A percentile compares a stretch with the other conserved stretches of the same genome.
Conservation (phyloP, 2,329 filamentous ascomycete species). For the Trichoderma hamatum region DNA sequence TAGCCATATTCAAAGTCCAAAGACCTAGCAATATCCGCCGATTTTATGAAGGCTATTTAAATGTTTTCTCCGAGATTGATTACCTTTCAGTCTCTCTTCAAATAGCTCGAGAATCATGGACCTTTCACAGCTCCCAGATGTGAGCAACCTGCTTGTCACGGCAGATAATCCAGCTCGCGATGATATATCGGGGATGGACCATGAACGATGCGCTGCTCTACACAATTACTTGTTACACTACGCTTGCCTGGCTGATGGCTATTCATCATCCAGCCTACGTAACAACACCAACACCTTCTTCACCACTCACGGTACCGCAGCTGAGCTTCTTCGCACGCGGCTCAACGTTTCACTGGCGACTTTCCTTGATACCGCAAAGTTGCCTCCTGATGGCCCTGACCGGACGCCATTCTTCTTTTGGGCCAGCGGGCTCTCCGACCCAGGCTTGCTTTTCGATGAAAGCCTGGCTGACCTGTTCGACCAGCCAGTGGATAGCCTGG, state of each 20-base stretch:
- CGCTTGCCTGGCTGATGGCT: constrained; percentile 34
- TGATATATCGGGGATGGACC: background rate
- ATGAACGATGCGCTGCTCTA: constrained; percentile 37
- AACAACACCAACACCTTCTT: background rate
- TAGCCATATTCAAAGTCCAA: background rate
- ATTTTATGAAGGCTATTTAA: no score
- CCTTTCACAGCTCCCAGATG: background rate
- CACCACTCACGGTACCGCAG: background rate
- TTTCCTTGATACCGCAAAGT: constrained; percentile 1
- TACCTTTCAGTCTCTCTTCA: no score
- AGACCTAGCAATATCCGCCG: background rate
- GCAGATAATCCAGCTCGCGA: background rate
- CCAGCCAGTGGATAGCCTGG: constrained; percentile 33
- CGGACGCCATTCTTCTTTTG: background rate
- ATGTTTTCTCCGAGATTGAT: no score
- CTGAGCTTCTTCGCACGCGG: background rate
- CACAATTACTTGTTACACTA: constrained; percentile 40
- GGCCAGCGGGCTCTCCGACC: background rate
- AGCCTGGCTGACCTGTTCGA: constrained; percentile 32
- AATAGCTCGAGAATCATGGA: background rate
- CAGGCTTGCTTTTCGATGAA: constrained; percentile 31
- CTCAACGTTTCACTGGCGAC: background rate
- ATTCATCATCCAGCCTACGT: constrained; percentile 14
- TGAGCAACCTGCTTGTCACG: constrained; percentile 5
- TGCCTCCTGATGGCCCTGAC: constrained; percentile 1